phyloP scores from a whole-genome alignment of 2,329 filamentous ascomycete species.

The Exserohilum turcica region DNA sequence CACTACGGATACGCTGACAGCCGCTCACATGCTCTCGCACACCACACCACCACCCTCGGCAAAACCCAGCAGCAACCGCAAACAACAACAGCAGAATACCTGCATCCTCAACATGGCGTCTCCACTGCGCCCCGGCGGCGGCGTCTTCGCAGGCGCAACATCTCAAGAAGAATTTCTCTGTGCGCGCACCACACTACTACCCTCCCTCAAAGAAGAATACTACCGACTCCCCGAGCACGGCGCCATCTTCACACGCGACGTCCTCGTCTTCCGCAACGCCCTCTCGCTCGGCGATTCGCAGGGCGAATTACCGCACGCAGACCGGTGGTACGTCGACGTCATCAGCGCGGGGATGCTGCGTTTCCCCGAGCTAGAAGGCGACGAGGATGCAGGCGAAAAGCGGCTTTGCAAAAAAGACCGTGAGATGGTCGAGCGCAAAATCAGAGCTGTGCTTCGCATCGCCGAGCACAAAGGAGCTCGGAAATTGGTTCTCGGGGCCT shows the following conservation, averaged over 20 bases:
- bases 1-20: slow-evolving; percentile 60
- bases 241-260: slow-evolving; percentile 62
- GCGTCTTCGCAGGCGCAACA: slow-evolving; percentile 63
- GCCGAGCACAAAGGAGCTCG: slow-evolving; percentile 50
- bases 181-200: slow-evolving; percentile 63
- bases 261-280: slow-evolving; percentile 61
- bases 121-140: slow-evolving; percentile 64
- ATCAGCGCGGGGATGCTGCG: slow-evolving; percentile 64
- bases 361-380: slow-evolving; percentile 57
- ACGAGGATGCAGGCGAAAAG: slow-evolving; percentile 49
- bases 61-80: slow-evolving; percentile 13
- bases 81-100: slow-evolving; percentile 48
- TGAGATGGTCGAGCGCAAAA: slow-evolving; percentile 60
- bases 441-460: slow-evolving; percentile 63
- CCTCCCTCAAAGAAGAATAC: slow-evolving; percentile 62
- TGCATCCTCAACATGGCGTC: slow-evolving; percentile 69
- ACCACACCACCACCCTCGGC: slow-evolving; percentile 10
- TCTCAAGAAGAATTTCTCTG: slow-evolving; percentile 68
- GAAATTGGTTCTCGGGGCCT: slow-evolving; percentile 64
- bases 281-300: slow-evolving; percentile 36
- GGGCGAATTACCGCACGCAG: slow-evolving; percentile 51
- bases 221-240: slow-evolving; percentile 66
- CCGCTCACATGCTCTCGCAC: slow-evolving; percentile 53
- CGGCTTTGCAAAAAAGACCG: slow-evolving; percentile 52
- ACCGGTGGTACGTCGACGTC: slow-evolving; percentile 64